These are phyloP conservation scores for Crithidia sp. DNA, from an alignment of 208 protist genomes.

Conservation along the genomic window DNA sequence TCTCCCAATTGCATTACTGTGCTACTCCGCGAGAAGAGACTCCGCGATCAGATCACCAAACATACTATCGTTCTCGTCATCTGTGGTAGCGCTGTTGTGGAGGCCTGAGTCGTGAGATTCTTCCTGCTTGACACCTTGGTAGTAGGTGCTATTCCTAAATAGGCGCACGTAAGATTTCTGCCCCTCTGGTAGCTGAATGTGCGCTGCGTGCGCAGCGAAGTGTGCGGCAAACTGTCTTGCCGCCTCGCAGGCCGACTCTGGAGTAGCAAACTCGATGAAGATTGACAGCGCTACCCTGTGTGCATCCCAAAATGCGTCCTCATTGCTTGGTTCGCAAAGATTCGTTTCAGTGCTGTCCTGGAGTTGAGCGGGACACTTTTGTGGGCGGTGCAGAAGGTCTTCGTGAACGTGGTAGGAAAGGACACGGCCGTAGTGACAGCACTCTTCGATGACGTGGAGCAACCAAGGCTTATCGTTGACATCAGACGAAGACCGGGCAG, in stretches of 20 bases:
- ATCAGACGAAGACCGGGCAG: not conserved
- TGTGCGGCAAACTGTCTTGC: conserved; percentile 47
- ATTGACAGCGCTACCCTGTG: conserved; percentile 25
- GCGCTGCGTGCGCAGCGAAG: conserved; percentile 15
- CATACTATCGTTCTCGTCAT: conserved; percentile 15
- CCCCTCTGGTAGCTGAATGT: not conserved
- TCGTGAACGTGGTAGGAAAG: conserved; percentile 69
- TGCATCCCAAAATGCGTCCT: not conserved
- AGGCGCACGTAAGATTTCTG: conserved; percentile 34
- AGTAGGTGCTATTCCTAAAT: conserved; percentile 61
- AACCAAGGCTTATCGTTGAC: conserved; percentile 42
- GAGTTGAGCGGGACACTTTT: not conserved
- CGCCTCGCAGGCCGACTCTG: conserved; percentile 55
- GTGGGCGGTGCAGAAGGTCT: not conserved
- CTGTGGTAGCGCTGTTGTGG: not conserved
- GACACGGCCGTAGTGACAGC: conserved; percentile 78
- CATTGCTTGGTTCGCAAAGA: not conserved
- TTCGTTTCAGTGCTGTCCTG: not conserved
- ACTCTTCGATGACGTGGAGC: conserved; percentile 67
- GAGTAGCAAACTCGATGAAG: conserved; percentile 67
- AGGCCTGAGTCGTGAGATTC: conserved; percentile 5
- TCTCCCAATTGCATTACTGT: not conserved
- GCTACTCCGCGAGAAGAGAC: conserved; percentile 52
- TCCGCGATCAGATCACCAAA: conserved; percentile 47
- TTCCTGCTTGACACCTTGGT: conserved; percentile 47